Conservation (phyloP, 2,329 filamentous ascomycete species). For the Chaetomium globosum region DNA sequence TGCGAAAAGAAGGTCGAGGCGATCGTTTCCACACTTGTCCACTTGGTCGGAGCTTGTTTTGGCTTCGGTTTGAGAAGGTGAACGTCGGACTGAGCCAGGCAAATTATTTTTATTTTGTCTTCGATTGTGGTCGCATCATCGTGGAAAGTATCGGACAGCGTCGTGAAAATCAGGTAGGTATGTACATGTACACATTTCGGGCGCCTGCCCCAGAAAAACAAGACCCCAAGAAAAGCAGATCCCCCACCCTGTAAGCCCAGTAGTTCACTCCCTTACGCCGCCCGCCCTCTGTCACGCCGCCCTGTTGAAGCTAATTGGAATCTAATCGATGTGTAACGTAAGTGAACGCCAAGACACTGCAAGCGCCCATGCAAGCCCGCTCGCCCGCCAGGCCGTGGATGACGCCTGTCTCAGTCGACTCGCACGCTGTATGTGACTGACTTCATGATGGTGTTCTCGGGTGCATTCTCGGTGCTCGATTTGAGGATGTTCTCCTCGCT, state of each 20-base stretch:
- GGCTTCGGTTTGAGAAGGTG: neutral
- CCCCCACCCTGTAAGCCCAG: neutral
- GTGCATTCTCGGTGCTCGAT: conserved; percentile 32
- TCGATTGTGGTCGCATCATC: neutral
- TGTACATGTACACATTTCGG: conserved; percentile 3
- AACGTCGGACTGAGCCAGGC: neutral
- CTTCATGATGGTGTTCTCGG: conserved; percentile 46
- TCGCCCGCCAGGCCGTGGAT: neutral
- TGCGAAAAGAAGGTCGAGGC: neutral
- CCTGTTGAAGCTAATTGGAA: neutral
- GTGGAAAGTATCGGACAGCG: conserved; percentile 6
- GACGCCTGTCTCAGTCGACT: conserved; percentile 40
- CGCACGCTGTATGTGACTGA: conserved; percentile 48
- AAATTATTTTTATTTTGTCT: neutral
- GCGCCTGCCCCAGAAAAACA: neutral
- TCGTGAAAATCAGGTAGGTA: neutral
- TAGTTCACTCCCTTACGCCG: neutral
- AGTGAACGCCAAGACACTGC: neutral
- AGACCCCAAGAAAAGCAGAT: neutral
- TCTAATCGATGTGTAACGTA: neutral
- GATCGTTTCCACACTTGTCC: conserved; percentile 10
- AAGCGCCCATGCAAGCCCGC: neutral
- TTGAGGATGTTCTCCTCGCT: conserved; percentile 48
- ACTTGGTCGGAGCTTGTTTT: conserved; percentile 19
- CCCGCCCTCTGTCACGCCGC: neutral